A percentile compares a stretch with the other conserved stretches of the same genome.
phyloP scores from a whole-genome alignment of 176 grass and related monocot genomes.

The Melocanna baccifera region DNA sequence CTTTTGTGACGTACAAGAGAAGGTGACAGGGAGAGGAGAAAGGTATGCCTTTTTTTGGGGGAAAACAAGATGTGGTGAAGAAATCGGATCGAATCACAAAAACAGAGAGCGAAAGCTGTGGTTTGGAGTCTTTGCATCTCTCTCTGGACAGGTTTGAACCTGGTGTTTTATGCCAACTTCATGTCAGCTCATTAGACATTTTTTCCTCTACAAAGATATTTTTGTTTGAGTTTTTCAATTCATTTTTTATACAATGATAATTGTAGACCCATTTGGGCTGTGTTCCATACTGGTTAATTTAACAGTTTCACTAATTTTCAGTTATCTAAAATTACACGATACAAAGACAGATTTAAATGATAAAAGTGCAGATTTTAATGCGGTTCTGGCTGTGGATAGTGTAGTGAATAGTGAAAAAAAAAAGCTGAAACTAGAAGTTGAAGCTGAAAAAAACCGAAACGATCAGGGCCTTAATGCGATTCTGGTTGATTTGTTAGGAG shows the following conservation, averaged over 20 bases:
- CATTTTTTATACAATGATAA: neutral
- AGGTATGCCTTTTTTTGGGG: neutral
- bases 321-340: no score
- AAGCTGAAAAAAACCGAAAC: no score
- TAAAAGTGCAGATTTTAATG: neutral
- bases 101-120: neutral
- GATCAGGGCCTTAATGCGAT: neutral
- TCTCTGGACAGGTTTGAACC: neutral
- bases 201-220: neutral
- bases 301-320: no score
- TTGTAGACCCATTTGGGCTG: neutral
- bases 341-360: no score
- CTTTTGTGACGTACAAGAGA: constrained; percentile 47
- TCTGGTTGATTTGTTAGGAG: neutral
- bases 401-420: no score
- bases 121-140: neutral
- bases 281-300: no score
- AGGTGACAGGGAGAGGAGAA: constrained; percentile 18
- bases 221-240: neutral
- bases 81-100: neutral
- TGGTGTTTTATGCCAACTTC: neutral
- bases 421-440: no score
- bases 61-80: neutral
- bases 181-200: neutral
- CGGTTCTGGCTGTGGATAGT: neutral